Conservation (phyloP, 2,329 filamentous ascomycete species). For the Fusarium albidum region DNA sequence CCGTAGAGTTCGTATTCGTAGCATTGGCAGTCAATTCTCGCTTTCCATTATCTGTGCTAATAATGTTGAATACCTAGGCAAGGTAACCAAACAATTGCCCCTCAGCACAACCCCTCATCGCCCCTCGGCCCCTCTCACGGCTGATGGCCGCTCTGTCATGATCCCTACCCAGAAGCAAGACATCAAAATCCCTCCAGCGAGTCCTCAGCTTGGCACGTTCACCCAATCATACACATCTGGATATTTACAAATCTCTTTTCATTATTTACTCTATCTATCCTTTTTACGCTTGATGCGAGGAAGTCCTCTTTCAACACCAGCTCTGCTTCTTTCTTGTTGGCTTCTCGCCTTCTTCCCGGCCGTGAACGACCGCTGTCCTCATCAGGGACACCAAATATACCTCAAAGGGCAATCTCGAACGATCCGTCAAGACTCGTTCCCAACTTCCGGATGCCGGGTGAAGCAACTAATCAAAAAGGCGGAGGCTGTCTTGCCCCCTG, state of each 20-base stretch:
- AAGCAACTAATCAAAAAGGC: constrained; percentile 25
- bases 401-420: constrained; percentile 35
- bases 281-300: constrained; percentile 10
- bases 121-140: constrained; percentile 17
- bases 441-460: constrained; percentile 29
- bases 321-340: constrained; percentile 21
- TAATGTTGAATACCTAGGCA: too few species aligned
- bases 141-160: not conserved
- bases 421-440: constrained; percentile 28
- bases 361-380: constrained; percentile 17
- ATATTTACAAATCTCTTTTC: constrained; percentile 24
- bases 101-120: not conserved
- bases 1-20: too few species aligned
- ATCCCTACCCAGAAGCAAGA: constrained; percentile 7
- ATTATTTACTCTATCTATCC: constrained; percentile 23
- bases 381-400: constrained; percentile 15
- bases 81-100: too few species aligned
- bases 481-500: constrained; percentile 1
- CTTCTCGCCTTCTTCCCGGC: constrained; percentile 22
- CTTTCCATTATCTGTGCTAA: too few species aligned
- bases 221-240: not conserved
- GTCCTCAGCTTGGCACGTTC: too few species aligned
- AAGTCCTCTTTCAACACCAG: constrained; percentile 9
- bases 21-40: too few species aligned
- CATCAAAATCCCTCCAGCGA: not conserved